Evolutionary conservation across 306 rosid species (phyloP), one percentile per base, ranked within the genome.

Genomic region (Lathyrus tuberosus): DNA sequence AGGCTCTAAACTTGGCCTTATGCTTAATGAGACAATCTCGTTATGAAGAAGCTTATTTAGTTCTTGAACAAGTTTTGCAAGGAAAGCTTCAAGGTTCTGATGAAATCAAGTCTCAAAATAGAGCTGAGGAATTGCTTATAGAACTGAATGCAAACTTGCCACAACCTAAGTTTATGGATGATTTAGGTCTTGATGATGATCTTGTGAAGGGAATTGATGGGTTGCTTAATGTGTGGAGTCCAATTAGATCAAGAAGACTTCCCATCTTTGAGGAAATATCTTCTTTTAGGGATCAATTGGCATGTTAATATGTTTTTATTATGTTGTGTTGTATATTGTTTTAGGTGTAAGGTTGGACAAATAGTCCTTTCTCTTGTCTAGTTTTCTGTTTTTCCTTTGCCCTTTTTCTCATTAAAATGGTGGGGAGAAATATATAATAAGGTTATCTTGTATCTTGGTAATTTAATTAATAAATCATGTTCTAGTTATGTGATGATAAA

Each of bases 211-310:
- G 89, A 51, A 86, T 90, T 15, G 98, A 90, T 60, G 90, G 86
- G 3, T 67, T 86, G 51, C 43, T 86, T 72, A 73, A 78, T 74
- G 74, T 62, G 31, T 79, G 94, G 91, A 68, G 81, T 10, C 84
- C 90, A 15, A 74, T 73, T 64, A 84, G 92, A 72, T 67, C 96
- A 44, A 88, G 80, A 77, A 85, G 97, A 75, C 94, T 93, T 51
- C 97, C 98, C 1, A 88, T 93, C 62, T 93, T 93, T 83, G 97
- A 90, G 46, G 91, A 93, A 81, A 93, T 93, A 12, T 85, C 96
- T 65, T 72, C 96, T 5, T 77, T 88, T 68, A 82, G 96, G 74
- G 86, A 86, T 79, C 96, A 90, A 66, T 74, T 90, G 42, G 96
- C 98, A 30, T 88, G 91, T 84, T 90, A 77, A 83, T 68, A 48